Percentiles rank a stretch among this genome's conserved stretches.
Conservation (phyloP, 192 early-diverging fungal species). For the Linnemannia schmuckeri region DNA sequence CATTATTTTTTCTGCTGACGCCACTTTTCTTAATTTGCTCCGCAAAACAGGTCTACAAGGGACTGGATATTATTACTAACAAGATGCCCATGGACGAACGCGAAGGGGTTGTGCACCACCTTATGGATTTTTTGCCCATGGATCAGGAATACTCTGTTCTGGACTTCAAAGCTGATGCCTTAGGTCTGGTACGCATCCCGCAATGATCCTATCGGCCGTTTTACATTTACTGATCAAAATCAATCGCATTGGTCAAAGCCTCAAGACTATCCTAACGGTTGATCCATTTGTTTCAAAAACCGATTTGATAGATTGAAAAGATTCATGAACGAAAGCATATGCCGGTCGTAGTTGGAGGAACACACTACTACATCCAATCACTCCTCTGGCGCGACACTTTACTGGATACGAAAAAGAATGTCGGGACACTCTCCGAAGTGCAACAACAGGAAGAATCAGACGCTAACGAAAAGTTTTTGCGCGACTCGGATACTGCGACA, state of each 20-base stretch:
- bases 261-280: neutral
- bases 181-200: constrained; percentile 63
- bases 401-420: constrained; percentile 51
- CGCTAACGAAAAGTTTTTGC: constrained; percentile 37
- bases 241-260: neutral
- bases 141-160: constrained; percentile 88
- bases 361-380: constrained; percentile 97
- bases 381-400: constrained; percentile 85
- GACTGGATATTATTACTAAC: constrained; percentile 95
- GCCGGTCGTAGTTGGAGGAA: constrained; percentile 95
- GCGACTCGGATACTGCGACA: constrained; percentile 58
- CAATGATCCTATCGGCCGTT: neutral
- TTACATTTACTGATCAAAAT: neutral
- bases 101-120: constrained; percentile 81
- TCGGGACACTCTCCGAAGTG: constrained; percentile 19
- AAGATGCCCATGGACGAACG: constrained; percentile 85
- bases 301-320: constrained; percentile 72
- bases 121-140: constrained; percentile 83
- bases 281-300: neutral
- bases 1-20: neutral
- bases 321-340: constrained; percentile 78
- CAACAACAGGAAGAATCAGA: constrained; percentile 17
- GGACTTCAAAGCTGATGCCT: constrained; percentile 87
- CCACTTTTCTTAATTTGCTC: neutral
- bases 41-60: constrained; percentile 81